Evolutionary conservation across 2,329 filamentous ascomycete genomes (phyloP).

Genomic region (Chaetoscypha palmicola): DNA sequence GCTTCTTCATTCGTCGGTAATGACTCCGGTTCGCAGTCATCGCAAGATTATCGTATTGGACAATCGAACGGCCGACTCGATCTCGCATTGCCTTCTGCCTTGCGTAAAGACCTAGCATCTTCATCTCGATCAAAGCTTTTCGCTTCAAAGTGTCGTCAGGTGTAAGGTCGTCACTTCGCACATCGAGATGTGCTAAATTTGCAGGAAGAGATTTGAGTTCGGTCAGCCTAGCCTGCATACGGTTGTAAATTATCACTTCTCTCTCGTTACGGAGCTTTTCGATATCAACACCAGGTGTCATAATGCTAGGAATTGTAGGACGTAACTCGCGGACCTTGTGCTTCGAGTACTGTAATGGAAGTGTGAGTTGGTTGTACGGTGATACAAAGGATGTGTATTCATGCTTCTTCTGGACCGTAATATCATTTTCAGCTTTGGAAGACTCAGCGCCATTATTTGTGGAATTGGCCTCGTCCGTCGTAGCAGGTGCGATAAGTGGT

Average conservation of each 20-base stretch:
- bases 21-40: slow-evolving; percentile 92
- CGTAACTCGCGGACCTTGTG: slow-evolving; percentile 72
- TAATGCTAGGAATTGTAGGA: slow-evolving; percentile 75
- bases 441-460: slow-evolving; percentile 32
- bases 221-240: slow-evolving; percentile 75
- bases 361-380: slow-evolving; percentile 47
- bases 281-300: slow-evolving; percentile 82
- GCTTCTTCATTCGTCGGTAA: slow-evolving; percentile 95
- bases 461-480: slow-evolving; percentile 29
- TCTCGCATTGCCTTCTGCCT: slow-evolving; percentile 84
- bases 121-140: slow-evolving; percentile 91
- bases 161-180: slow-evolving; percentile 58
- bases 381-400: slow-evolving; percentile 55
- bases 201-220: slow-evolving; percentile 79
- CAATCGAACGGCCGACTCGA: slow-evolving; percentile 83
- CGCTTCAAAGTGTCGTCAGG: slow-evolving; percentile 79
- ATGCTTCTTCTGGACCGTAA: slow-evolving; percentile 40
- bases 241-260: slow-evolving; percentile 83
- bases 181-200: slow-evolving; percentile 83
- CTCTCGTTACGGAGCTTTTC: slow-evolving; percentile 80
- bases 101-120: slow-evolving; percentile 77
- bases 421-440: slow-evolving; percentile 31
- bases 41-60: slow-evolving; percentile 89
- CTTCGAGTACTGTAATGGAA: slow-evolving; percentile 68
- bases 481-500: slow-evolving; percentile 14